Base-by-base conservation (phyloP, 306 rosid species). In the Elaeagnus macrophylla region DNA sequence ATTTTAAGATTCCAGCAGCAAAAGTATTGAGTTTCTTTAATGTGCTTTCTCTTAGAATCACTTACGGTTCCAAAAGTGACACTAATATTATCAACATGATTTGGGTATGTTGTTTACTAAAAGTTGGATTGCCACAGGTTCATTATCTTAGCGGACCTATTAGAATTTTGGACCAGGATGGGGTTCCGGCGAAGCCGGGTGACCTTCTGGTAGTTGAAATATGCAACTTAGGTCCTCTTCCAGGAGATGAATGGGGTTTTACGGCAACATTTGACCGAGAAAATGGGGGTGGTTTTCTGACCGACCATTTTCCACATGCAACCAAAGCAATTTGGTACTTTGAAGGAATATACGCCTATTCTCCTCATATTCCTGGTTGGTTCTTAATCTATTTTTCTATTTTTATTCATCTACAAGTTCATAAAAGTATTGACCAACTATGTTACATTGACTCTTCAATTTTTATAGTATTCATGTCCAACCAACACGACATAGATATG, bases 361-460 rank as follows among this genome's bases (percentile, higher is more conserved):
- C 97, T 0, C 95, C 96, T 76, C 96, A 91, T 56, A 91, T 91
- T 59, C 94, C 93, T 72, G 97, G 97, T 91, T 47, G 72, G 43
- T 51, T 48, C 65, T 62, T 42, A 44, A 62, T 51, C 48, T 9
- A 32, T 10, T 20, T 15, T 45, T 43, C 59, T n/a, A 52, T 43
- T 53, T n/a, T 11, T 18, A 10, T 10, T 40, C 53, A 12, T 1
- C 6, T 10, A 35, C 18, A 15, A 45, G 17, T 11, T 39, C 0
- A 12, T 9, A 9, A 9, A 48, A 37, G 64, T 45, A 19, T 49
- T 48, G 37, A 13, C 13, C 13, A 6, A 49, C 13, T 7, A 32
- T 41, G 46, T 13, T 41, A 41, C 46, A 1, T 25, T 25, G 32
- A 25, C 4, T 25, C 32, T 25, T 25, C 32, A 25, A 25, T 25